Evolutionary conservation across 106 monocot species (phyloP).

Genomic region (Allium sativum): DNA sequence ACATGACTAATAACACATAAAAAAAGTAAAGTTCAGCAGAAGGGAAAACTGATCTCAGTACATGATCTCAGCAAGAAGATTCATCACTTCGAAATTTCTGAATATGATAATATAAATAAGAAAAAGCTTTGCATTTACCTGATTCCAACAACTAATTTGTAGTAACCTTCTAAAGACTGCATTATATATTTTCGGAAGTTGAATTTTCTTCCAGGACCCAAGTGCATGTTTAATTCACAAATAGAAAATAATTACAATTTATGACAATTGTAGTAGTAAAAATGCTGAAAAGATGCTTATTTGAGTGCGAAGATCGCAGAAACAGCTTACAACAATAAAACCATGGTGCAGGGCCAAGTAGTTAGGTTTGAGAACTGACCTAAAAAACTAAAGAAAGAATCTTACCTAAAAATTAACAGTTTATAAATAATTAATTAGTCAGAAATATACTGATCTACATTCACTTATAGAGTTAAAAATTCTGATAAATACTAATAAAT

Average conservation of each 20-base stretch:
- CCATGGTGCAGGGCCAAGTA: constrained; percentile 48
- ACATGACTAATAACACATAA: constrained; percentile 61
- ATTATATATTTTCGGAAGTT: constrained; percentile 61
- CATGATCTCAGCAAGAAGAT: no score
- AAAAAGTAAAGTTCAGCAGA: no score
- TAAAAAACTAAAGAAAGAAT: constrained; percentile 38
- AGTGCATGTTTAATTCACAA: constrained; percentile 26
- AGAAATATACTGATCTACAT: no score
- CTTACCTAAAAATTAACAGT: constrained; percentile 18
- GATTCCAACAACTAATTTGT: constrained; percentile 55
- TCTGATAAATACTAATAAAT: no score
- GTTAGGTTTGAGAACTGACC: constrained; percentile 46
- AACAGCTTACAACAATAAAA: constrained; percentile 35
- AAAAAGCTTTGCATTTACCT: constrained; percentile 19
- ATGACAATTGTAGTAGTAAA: no score
- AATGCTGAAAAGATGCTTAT: no score
- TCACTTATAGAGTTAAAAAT: no score
- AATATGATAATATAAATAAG: background rate
- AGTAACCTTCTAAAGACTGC: constrained; percentile 45
- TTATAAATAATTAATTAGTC: no score
- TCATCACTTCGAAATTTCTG: no score
- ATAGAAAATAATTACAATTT: no score
- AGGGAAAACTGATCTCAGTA: no score
- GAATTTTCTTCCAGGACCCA: constrained; percentile 50
- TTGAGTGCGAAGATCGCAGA: background rate